Evolutionary conservation across 169 alveolate species (phyloP).

Genomic region (Miamiensis avidus): DNA sequence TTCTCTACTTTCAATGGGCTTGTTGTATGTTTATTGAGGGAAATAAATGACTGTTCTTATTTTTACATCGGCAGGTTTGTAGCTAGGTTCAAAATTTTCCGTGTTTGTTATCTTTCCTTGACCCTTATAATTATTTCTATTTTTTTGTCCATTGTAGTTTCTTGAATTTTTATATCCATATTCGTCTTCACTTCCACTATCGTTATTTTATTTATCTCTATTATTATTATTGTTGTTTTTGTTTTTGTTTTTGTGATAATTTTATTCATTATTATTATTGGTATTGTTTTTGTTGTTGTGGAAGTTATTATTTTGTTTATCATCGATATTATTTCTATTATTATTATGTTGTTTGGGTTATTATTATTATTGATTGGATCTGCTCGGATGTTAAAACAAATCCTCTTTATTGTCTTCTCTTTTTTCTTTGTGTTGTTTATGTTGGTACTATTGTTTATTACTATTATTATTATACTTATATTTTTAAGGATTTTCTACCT

Average conservation of each 20-base stretch:
- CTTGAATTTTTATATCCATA: neutral
- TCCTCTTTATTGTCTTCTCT: neutral
- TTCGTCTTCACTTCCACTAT: too few relatives aligned
- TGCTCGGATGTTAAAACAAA: neutral
- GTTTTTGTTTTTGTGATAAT: too few relatives aligned
- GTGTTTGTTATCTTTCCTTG: neutral
- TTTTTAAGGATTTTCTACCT: neutral
- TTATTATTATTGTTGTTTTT: too few relatives aligned
- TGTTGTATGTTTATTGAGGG: neutral
- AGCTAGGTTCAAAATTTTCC: neutral
- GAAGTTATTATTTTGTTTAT: neutral
- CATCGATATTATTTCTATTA: neutral
- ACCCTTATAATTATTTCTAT: neutral
- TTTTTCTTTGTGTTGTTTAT: too few relatives aligned
- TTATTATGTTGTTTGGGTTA: neutral
- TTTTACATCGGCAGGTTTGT: neutral
- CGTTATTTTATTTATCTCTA: too few relatives aligned
- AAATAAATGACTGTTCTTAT: neutral
- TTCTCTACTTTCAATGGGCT: neutral
- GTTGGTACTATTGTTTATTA: neutral
- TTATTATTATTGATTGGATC: too few relatives aligned
- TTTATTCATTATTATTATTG: neutral
- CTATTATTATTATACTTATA: neutral
- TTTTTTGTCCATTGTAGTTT: neutral
- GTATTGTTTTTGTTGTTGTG: neutral